phyloP scores from a whole-genome alignment of 108 stramenopile species.

The Conticribra weissflogii region DNA sequence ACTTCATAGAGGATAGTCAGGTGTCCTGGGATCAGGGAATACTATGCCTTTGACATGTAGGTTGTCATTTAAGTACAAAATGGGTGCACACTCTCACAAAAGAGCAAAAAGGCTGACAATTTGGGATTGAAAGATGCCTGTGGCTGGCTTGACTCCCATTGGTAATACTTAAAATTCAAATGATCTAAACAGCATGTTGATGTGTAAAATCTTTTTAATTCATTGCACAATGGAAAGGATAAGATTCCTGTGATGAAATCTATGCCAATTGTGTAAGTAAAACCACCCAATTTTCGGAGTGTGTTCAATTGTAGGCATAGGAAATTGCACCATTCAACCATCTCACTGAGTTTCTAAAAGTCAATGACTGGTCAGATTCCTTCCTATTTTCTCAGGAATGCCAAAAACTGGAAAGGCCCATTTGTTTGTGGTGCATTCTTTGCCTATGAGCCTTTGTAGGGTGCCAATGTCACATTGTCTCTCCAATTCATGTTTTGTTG shows the following conservation, averaged over 20 bases:
- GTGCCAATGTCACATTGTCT: not conserved
- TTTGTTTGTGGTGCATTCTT: too few relatives aligned
- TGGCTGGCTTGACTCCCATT: conserved; percentile 14
- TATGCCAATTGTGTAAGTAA: not conserved
- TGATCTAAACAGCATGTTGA: conserved; percentile 8
- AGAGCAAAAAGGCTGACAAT: conserved; percentile 2
- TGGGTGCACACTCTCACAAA: not conserved
- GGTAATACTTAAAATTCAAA: too few relatives aligned
- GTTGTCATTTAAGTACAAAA: too few relatives aligned
- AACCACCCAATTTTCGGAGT: too few relatives aligned
- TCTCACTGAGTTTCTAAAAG: conserved; percentile 5
- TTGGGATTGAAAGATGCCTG: conserved; percentile 12
- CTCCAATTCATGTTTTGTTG: too few relatives aligned
- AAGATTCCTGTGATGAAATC: conserved; percentile 22
- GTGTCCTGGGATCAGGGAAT: too few relatives aligned
- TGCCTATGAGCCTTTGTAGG: not conserved
- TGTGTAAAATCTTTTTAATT: conserved; percentile 13
- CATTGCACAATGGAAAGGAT: conserved; percentile 16
- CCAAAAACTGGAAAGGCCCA: too few relatives aligned
- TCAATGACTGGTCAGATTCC: conserved; percentile 14
- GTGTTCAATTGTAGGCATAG: not conserved
- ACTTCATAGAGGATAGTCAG: not conserved
- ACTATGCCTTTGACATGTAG: too few relatives aligned
- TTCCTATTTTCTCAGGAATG: too few relatives aligned
- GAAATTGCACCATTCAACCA: not conserved